A percentile compares a stretch with the other conserved stretches of the same genome.
phyloP scores from a whole-genome alignment of 768 basidiomycete species.

The Serendipita sp. region DNA sequence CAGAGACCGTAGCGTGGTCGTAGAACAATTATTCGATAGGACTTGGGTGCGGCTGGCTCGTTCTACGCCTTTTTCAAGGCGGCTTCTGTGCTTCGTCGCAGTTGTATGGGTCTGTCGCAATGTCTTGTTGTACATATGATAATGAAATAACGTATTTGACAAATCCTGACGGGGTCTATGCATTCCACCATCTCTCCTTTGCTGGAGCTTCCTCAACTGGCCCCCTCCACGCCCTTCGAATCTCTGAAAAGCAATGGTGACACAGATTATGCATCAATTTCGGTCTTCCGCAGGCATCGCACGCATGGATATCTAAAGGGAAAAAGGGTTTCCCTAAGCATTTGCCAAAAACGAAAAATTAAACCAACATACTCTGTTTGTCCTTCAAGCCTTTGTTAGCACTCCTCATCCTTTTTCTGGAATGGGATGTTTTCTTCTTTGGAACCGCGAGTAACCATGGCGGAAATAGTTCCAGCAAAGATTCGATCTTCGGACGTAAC shows the following conservation, averaged over 20 bases:
- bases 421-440: conserved; percentile 86
- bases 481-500: conserved; percentile 23
- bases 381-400: conserved; percentile 92
- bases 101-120: conserved; percentile 62
- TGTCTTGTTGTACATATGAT: conserved; percentile 69
- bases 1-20: conserved; percentile 75
- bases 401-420: conserved; percentile 83
- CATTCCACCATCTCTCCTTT: conserved; percentile 1
- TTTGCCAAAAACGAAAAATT: neutral
- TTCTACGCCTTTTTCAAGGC: conserved; percentile 18
- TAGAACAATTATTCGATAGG: conserved; percentile 52
- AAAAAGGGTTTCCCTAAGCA: conserved; percentile 6
- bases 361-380: conserved; percentile 52
- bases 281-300: conserved; percentile 74
- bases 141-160: neutral
- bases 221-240: conserved; percentile 50
- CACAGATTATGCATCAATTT: conserved; percentile 86
- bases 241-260: conserved; percentile 55
- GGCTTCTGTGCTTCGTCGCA: conserved; percentile 45
- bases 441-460: conserved; percentile 83
- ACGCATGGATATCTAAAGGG: conserved; percentile 64
- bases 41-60: conserved; percentile 73
- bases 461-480: conserved; percentile 61
- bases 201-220: neutral
- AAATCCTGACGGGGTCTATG: neutral